Evolutionary conservation across 2,329 filamentous ascomycete species (phyloP).

Genomic region (Boeremia lycopersici): DNA sequence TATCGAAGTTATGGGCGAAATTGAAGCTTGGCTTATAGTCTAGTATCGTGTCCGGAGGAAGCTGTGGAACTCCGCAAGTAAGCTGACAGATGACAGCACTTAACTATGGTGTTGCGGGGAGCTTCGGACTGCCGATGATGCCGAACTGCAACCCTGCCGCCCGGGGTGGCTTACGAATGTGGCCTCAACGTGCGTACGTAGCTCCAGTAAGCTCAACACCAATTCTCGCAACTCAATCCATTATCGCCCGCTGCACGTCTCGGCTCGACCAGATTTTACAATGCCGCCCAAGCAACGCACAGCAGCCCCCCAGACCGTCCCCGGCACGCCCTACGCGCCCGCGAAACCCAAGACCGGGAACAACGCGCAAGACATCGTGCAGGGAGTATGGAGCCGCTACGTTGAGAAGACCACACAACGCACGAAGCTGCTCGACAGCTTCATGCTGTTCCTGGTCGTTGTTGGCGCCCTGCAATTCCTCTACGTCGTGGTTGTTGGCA

Average conservation of each 20-base stretch:
- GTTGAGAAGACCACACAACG: conserved; percentile 81
- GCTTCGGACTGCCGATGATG: conserved; percentile 14
- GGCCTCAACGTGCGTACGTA: conserved; percentile 30
- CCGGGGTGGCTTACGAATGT: conserved; percentile 27
- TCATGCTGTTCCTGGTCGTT: conserved; percentile 84
- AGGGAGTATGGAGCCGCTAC: conserved; percentile 79
- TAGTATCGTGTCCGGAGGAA: not conserved
- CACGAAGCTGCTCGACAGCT: conserved; percentile 88
- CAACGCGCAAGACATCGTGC: conserved; percentile 63
- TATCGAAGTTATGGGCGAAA: not conserved
- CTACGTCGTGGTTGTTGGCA: conserved; percentile 90
- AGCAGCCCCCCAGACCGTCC: conserved; percentile 20
- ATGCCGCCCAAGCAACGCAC: conserved; percentile 45
- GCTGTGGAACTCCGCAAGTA: conserved; percentile 6
- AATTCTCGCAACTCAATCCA: conserved; percentile 17
- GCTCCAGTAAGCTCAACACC: conserved; percentile 15
- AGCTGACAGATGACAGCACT: conserved; percentile 5
- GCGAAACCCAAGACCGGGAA: conserved; percentile 35
- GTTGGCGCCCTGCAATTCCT: conserved; percentile 91
- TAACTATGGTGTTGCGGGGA: conserved; percentile 24
- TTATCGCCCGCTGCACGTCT: conserved; percentile 1
- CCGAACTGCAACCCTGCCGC: conserved; percentile 19
- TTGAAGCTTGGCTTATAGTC: not conserved
- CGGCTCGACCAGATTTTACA: conserved; percentile 7
- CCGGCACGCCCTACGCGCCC: conserved; percentile 25